These are phyloP conservation scores for Colletotrichum sp. DNA, from an alignment of 2,329 filamentous ascomycete species.

Conservation along the genomic window DNA sequence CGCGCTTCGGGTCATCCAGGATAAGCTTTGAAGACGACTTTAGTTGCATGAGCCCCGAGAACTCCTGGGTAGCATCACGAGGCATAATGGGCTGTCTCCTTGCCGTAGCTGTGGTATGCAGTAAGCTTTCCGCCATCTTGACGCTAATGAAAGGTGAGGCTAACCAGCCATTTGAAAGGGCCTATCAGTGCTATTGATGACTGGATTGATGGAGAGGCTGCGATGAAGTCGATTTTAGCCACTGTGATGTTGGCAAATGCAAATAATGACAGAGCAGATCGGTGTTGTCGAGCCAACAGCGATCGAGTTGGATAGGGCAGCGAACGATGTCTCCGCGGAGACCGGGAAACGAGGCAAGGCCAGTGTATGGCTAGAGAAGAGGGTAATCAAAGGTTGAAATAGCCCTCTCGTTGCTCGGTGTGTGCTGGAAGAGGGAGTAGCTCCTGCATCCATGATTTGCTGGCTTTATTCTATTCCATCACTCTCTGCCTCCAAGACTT, in stretches of 20 bases:
- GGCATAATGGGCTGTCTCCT: background rate
- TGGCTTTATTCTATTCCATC: background rate
- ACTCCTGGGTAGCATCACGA: background rate
- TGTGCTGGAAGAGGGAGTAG: background rate
- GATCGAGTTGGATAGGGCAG: accelerated
- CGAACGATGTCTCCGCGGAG: background rate
- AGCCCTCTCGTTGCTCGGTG: background rate
- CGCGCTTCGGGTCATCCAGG: background rate
- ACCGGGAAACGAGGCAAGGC: background rate
- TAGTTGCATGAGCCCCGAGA: background rate
- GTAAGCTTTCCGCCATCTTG: background rate
- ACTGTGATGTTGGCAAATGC: background rate
- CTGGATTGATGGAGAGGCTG: background rate
- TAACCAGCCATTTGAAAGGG: background rate
- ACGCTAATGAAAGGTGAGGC: background rate
- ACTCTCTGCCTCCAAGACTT: background rate
- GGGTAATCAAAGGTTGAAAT: background rate
- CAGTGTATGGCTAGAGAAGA: background rate
- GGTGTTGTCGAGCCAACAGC: background rate
- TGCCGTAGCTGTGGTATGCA: background rate
- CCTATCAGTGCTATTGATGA: background rate
- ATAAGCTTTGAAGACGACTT: background rate
- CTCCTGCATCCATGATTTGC: background rate
- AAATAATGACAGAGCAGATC: background rate
- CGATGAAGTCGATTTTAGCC: background rate